Base-by-base conservation (phyloP, 1,284 basidiomycete species). In the Phellinidium pouzarii region DNA sequence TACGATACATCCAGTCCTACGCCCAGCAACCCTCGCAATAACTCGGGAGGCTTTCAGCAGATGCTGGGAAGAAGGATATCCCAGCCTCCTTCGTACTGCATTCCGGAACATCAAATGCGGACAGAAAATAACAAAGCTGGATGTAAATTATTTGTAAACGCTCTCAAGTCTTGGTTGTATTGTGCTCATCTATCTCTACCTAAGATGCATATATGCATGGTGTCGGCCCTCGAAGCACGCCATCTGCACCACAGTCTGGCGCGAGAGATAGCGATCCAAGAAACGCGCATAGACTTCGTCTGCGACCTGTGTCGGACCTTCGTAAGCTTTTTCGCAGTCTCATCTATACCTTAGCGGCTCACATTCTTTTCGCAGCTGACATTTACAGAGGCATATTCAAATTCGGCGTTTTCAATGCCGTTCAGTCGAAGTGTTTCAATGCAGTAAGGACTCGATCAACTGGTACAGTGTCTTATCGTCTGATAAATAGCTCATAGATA, bases 331-430 rank as follows among this genome's bases (percentile, higher is more conserved):
- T 2, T 27, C n/a, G 31, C 27, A 43, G 29, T 19, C 41, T 36
- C 34, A 52, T 20, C 51, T 48, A 6, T 54, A 12, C 12, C n/a
- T 26, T 7, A 25, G 20, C 47, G 48, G 48, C 27, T 47, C 29
- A 43, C 29, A 14, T 20, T 34, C 50, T 42, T 43, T 47, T 4
- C 53, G 1, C 60, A 94, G 93, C 91, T 47, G 89, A 94, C 59
- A 74, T 82, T 19, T 94, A 87, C 66, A 79, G 87, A 6, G 70
- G 75, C 0, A 70, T 93, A 1, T 96, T 94, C 77, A 86, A 85
- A 60, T 95, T 95, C 59, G 82, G 84, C 0, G 79, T 85, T 1
- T 95, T 96, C 74, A 97, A 97, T 64, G 84, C 86, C 1, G 81
- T 96, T 12, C 94, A 97, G 61, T 91, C 89, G 7, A 75, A 74